phyloP scores from a whole-genome alignment of 139 green algal genomes.

The Coelastrella sp. region DNA sequence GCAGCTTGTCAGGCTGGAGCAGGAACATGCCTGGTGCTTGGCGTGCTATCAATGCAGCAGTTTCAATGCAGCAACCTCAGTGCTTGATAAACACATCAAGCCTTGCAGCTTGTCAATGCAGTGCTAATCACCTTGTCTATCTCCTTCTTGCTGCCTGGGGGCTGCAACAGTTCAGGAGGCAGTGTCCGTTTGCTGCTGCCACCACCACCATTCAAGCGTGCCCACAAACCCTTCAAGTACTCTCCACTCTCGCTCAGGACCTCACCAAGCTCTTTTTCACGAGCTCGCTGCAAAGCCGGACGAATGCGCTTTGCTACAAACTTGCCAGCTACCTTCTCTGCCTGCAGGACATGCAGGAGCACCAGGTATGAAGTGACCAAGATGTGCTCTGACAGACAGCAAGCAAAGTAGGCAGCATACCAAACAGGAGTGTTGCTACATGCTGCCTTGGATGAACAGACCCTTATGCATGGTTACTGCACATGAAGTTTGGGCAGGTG shows the following conservation, averaged over 20 bases:
- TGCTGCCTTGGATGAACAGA: neutral
- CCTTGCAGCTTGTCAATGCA: neutral
- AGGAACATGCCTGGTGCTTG: no score
- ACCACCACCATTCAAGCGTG: constrained; percentile 79
- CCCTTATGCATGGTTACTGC: no score
- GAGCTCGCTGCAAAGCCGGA: constrained; percentile 73
- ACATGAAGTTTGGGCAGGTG: no score
- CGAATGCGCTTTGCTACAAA: constrained; percentile 80
- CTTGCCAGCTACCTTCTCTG: constrained; percentile 78
- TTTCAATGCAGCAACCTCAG: no score
- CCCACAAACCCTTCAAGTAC: constrained; percentile 81
- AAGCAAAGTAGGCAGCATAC: neutral
- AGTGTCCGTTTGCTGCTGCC: constrained; percentile 35
- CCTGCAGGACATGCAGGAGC: constrained; percentile 39
- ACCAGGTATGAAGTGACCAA: neutral
- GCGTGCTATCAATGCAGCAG: neutral
- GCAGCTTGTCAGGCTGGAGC: no score
- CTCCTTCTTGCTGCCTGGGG: constrained; percentile 54
- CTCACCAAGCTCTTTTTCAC: constrained; percentile 63
- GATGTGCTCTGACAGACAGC: neutral
- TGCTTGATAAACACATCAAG: no score
- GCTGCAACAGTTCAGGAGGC: constrained; percentile 67
- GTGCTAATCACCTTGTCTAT: constrained; percentile 56
- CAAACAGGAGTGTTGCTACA: neutral
- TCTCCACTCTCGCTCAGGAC: constrained; percentile 59